Evolutionary conservation across 2,329 filamentous ascomycete species (phyloP).

Genomic region (Ascomycota sp.): DNA sequence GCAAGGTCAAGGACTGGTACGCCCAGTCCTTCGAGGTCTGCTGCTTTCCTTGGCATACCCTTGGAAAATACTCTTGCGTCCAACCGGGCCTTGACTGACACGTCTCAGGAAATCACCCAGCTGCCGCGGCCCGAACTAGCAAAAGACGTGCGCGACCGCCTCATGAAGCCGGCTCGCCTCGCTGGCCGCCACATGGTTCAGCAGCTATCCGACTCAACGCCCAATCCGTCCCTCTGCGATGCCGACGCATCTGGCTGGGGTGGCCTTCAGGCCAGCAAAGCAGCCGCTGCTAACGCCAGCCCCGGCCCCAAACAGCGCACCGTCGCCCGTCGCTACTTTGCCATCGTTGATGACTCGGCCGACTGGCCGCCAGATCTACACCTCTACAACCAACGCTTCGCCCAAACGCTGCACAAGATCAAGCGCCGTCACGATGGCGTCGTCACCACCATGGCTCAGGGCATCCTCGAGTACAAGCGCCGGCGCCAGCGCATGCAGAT

Average conservation of each 20-base stretch:
- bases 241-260: conserved; percentile 54
- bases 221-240: conserved; percentile 73
- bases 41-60: not conserved
- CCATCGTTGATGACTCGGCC: conserved; percentile 66
- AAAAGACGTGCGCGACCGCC: conserved; percentile 54
- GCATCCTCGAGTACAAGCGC: conserved; percentile 94
- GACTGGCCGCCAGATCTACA: conserved; percentile 90
- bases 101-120: conserved; percentile 86
- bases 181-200: conserved; percentile 40
- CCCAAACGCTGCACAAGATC: conserved; percentile 76
- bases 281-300: no score
- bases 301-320: no score
- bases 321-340: conserved; percentile 51
- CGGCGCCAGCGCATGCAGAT: conserved; percentile 95
- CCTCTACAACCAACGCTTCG: conserved; percentile 83
- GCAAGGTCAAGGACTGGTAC: conserved; percentile 93
- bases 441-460: conserved; percentile 93
- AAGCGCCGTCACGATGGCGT: conserved; percentile 93
- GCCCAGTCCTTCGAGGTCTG: conserved; percentile 89
- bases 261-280: conserved; percentile 23
- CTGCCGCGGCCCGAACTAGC: conserved; percentile 60
- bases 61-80: no score
- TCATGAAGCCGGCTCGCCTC: conserved; percentile 45
- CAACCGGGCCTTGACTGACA: no score
- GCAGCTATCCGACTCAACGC: conserved; percentile 63